phyloP scores from a whole-genome alignment of 306 rosid genomes.

The Oemleria cerasiformis region DNA sequence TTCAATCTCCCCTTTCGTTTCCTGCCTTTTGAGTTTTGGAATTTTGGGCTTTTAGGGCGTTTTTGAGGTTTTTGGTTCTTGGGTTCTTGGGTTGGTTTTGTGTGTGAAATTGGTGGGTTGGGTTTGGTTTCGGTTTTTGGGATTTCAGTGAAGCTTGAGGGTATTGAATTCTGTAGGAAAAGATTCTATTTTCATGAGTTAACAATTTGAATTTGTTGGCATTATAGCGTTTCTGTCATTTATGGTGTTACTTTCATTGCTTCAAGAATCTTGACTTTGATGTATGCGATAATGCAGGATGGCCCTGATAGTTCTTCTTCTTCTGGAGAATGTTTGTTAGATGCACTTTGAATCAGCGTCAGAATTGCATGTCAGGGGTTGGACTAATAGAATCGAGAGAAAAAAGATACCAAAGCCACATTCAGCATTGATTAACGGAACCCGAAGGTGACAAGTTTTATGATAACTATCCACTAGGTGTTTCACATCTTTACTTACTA shows the following conservation, averaged over 20 bases:
- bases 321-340: constrained; percentile 50
- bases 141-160: not conserved
- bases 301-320: constrained; percentile 27
- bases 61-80: constrained; percentile 19
- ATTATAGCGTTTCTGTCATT: not conserved
- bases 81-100: constrained; percentile 5
- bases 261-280: constrained; percentile 18
- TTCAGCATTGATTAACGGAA: constrained; percentile 65
- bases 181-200: not conserved
- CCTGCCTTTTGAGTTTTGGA: not conserved
- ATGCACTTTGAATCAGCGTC: constrained; percentile 59
- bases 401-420: constrained; percentile 52
- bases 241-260: not conserved
- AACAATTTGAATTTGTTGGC: not conserved
- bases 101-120: not conserved
- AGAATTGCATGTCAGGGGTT: constrained; percentile 46
- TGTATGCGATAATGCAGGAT: constrained; percentile 51
- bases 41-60: constrained; percentile 6
- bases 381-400: constrained; percentile 47
- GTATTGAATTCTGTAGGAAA: not conserved
- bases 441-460: constrained; percentile 61
- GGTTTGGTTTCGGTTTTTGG: constrained; percentile 1
- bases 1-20: not conserved
- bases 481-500: not conserved
- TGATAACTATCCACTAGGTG: constrained; percentile 4